Evolutionary conservation across 768 basidiomycete genomes (phyloP), one percentile per base, ranked within the genome.

Genomic region (Suillus americanus): DNA sequence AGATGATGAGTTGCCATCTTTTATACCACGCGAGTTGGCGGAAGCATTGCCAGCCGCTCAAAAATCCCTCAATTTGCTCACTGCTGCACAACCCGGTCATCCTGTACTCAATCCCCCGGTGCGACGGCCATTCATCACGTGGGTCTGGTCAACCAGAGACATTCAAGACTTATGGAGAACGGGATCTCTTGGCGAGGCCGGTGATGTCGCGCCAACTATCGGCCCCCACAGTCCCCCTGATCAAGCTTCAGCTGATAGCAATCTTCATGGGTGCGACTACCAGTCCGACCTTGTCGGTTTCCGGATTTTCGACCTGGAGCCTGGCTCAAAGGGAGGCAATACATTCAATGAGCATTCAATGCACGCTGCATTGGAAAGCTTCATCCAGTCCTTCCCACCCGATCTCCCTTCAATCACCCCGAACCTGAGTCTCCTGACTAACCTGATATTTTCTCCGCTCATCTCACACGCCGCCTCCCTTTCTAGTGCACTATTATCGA

Each of bases 31-130:
- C 6, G 78, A 78, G 14, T 73, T 89, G 35, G 75, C 83, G 8
- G 78, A 82, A 53, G 79, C 85, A 8, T 75, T 94, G 4, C 82
- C 86, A 14, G 83, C 85, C 4, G 91, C 91, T 1, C 85, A 85
- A 65, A 88, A 85, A 68, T 94, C 93, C 0, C 75, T 94, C 12
- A 79, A 83, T 35, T 75, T 95, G 4, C 80, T 94, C 0, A 81
- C 80, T 56, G 82, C 81, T 12, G 91, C 92, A 3, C 79, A 85
- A 64, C 87, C 90, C 0, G 82, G 86, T 55, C 90, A 92, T 70
- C 81, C 81, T 0, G 72, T 91, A 13, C 75, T 91, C n/a, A 75
- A 65, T 41, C 68, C 68, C 8, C 70, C 75, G 1, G 60, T 64
- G 33, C 64, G 67, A 12, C 70, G 71, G 18, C 66, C 67, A 7